Evolutionary conservation across 2,329 filamentous ascomycete species (phyloP).

Genomic region (Aschersonia sp.): DNA sequence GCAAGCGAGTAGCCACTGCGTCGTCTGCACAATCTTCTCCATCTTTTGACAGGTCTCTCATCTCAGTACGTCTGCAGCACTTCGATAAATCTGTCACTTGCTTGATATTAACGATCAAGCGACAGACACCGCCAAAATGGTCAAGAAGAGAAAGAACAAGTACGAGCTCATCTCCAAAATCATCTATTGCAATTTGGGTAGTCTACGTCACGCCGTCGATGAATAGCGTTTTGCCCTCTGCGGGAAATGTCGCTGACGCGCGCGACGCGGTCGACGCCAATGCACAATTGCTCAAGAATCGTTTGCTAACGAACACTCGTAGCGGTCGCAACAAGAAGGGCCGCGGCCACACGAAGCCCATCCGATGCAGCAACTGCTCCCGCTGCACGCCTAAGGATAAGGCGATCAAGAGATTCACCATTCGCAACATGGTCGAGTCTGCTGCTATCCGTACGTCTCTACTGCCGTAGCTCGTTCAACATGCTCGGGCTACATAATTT

Average conservation of each 20-base stretch:
- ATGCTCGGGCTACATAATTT: too few relatives aligned
- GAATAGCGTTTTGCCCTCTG: background rate
- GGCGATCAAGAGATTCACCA: slow-evolving; percentile 99
- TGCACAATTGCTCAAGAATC: slow-evolving; percentile 3
- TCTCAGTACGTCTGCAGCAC: slow-evolving; percentile 11
- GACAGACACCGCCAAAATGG: slow-evolving; percentile 48
- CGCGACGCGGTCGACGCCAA: background rate
- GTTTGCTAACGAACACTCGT: slow-evolving; percentile 11
- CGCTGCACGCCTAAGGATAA: slow-evolving; percentile 98
- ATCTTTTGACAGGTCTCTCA: slow-evolving; percentile 4
- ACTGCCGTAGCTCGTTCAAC: too few relatives aligned
- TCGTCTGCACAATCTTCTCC: background rate
- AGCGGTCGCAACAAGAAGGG: slow-evolving; percentile 99
- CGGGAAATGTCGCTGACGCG: slow-evolving; percentile 6
- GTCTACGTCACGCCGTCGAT: slow-evolving; percentile 2
- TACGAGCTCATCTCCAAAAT: slow-evolving; percentile 19
- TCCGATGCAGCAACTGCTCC: slow-evolving; percentile 63
- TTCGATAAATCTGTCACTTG: slow-evolving; percentile 5
- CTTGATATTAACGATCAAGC: slow-evolving; percentile 19
- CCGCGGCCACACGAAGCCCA: slow-evolving; percentile 99
- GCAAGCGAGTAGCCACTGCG: slow-evolving; percentile 4
- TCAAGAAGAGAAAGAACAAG: slow-evolving; percentile 62
- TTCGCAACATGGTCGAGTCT: slow-evolving; percentile 99
- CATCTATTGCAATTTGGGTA: background rate
- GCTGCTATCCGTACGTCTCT: slow-evolving; percentile 88